Evolutionary conservation across 768 basidiomycete species (phyloP).

Genomic region (Mycena vitilis): DNA sequence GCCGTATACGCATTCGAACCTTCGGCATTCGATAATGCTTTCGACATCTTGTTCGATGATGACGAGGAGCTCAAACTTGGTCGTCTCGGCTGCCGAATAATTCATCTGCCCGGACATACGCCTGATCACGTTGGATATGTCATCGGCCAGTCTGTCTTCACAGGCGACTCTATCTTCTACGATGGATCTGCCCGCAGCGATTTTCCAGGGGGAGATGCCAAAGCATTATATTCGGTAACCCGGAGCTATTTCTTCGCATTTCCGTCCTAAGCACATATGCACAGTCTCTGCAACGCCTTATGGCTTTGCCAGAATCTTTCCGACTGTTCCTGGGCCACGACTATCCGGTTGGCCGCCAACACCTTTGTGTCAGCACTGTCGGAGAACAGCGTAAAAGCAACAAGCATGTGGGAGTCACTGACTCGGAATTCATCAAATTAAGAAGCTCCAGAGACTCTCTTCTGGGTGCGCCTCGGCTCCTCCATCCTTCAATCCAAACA

Average conservation of each 20-base stretch:
- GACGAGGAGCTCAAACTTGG: constrained; percentile 49
- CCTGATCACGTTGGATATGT: constrained; percentile 52
- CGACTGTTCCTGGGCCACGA: constrained; percentile 53
- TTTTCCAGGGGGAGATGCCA: constrained; percentile 52
- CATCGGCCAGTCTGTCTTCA: constrained; percentile 50
- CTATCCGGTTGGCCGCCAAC: constrained; percentile 42
- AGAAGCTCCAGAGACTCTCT: constrained; percentile 46
- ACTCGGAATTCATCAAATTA: constrained; percentile 44
- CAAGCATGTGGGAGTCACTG: constrained; percentile 44
- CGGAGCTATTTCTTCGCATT: not conserved
- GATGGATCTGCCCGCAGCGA: constrained; percentile 53
- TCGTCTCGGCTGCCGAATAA: constrained; percentile 42
- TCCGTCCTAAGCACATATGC: not conserved
- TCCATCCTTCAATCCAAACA: constrained; percentile 52
- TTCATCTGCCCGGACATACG: constrained; percentile 53
- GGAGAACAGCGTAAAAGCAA: constrained; percentile 45
- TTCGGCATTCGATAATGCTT: constrained; percentile 40
- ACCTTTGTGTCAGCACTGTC: constrained; percentile 47
- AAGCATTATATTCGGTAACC: constrained; percentile 46
- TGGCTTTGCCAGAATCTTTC: constrained; percentile 46
- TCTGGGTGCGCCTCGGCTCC: constrained; percentile 47
- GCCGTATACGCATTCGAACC: constrained; percentile 47
- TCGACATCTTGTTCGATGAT: constrained; percentile 50
- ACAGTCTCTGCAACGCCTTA: constrained; percentile 52
- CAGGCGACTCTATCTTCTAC: constrained; percentile 54